Base-by-base conservation (phyloP, 345 rosid genomes). In the Abelmoschus esculentus region DNA sequence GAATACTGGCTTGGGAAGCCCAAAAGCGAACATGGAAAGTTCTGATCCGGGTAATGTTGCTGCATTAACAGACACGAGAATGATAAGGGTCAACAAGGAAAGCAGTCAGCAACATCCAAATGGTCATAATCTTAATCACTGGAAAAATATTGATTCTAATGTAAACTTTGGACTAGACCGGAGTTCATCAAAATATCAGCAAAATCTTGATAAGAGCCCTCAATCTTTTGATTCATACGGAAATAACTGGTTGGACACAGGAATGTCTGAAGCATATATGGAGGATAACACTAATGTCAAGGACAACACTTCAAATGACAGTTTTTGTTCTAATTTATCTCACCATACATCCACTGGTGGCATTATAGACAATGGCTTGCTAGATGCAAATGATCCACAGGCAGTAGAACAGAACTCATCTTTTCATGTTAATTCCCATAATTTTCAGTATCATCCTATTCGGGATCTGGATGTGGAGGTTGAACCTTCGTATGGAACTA, bases 401-500 rank as follows among this genome's bases (percentile, higher is more conserved):
- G 83, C 81, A 22, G 83, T 77, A 59, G 82, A 83, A 73, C 88
- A 81, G 66, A 85, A 80, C 77, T 74, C 82, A 75, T 76, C 86
- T 57, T 76, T 72, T 80, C 74, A 74, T 66, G 56, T 60, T 42
- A 72, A 78, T 77, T 79, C 76, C 65, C 91, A 89, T 73, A 92
- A 80, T 79, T 90, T 93, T 85, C 93, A 90, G 73, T 89, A 85
- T 78, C 98, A 90, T 82, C 97, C 97, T n/a, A 91, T 88, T 92
- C 97, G 97, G 50, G 83, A 87, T 87, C 67, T 86, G 70, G 90
- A 83, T 78, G 78, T 70, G 64, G 88, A 81, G 72, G 52, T 75
- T 18, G 89, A 84, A 62, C 73, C 85, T 72, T 78, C 82, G 52
- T 67, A 69, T 73, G 85, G 79, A 72, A 64, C 75, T 62, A 83